Evolutionary conservation across 2,329 filamentous ascomycete species (phyloP).

Genomic region (Sporothrix inflata): DNA sequence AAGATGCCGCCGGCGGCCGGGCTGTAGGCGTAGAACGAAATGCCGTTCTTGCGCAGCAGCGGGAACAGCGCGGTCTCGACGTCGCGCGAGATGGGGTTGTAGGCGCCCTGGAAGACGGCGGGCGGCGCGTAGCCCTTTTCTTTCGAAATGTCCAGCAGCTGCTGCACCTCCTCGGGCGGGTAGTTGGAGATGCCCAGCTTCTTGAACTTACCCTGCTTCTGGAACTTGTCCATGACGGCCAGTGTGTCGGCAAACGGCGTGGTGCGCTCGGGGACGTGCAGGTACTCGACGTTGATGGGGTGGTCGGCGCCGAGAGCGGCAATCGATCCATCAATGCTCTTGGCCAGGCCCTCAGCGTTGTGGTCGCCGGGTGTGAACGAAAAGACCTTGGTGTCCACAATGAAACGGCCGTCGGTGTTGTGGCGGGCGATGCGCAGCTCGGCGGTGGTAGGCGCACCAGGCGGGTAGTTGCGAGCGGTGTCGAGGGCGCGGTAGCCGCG

Average conservation of each 20-base stretch:
- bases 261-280: conserved; percentile 47
- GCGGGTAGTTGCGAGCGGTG: conserved; percentile 42
- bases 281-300: conserved; percentile 45
- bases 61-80: conserved; percentile 45
- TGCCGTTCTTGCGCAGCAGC: conserved; percentile 41
- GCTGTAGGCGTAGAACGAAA: conserved; percentile 45
- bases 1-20: conserved; percentile 32
- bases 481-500: conserved; percentile 41
- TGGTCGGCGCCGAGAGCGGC: conserved; percentile 37
- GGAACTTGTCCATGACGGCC: conserved; percentile 43
- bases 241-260: conserved; percentile 47
- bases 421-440: conserved; percentile 41
- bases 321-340: conserved; percentile 42
- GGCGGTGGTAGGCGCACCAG: conserved; percentile 35
- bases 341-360: conserved; percentile 37
- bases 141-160: conserved; percentile 43
- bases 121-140: conserved; percentile 43
- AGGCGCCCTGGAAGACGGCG: conserved; percentile 47
- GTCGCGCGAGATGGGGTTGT: conserved; percentile 45
- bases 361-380: conserved; percentile 38
- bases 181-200: conserved; percentile 48
- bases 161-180: conserved; percentile 43
- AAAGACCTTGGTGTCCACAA: conserved; percentile 45
- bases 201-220: conserved; percentile 45
- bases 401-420: conserved; percentile 39